These are phyloP conservation scores for Cryptococcus maquisensis DNA, from an alignment of 1,284 basidiomycete genomes.

Conservation along the genomic window DNA sequence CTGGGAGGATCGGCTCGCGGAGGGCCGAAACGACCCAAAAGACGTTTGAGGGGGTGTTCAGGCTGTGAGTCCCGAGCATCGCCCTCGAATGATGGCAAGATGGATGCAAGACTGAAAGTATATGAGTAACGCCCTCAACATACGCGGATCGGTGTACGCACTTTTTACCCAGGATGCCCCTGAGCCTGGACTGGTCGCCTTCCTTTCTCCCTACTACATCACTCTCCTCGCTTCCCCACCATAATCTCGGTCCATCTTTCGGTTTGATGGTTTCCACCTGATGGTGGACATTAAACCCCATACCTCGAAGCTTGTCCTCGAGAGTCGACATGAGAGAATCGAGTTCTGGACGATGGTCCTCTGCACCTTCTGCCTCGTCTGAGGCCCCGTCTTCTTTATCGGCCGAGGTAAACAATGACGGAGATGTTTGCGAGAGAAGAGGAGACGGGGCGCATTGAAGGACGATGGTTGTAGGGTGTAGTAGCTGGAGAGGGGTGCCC, in stretches of 20 bases:
- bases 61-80: conserved; percentile 1
- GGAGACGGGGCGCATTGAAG: conserved; percentile 76
- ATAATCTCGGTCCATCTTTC: conserved; percentile 22
- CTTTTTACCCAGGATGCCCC: conserved; percentile 18
- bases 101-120: conserved; percentile 9
- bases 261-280: conserved; percentile 16
- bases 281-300: conserved; percentile 16
- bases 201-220: conserved; percentile 25
- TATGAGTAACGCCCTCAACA: not conserved
- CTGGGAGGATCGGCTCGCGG: not conserved
- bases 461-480: conserved; percentile 65
- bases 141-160: conserved; percentile 7
- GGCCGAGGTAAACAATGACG: not conserved
- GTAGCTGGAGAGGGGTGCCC: conserved; percentile 45
- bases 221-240: conserved; percentile 40
- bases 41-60: conserved; percentile 9
- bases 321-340: conserved; percentile 9
- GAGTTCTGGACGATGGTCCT: not conserved
- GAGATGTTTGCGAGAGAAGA: conserved; percentile 49
- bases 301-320: conserved; percentile 18
- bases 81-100: conserved; percentile 16
- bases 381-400: not conserved
- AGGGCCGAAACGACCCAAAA: conserved; percentile 7
- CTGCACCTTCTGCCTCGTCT: not conserved
- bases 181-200: conserved; percentile 27